Evolutionary conservation across 768 basidiomycete genomes (phyloP).

Genomic region (Serpula lacrymans): DNA sequence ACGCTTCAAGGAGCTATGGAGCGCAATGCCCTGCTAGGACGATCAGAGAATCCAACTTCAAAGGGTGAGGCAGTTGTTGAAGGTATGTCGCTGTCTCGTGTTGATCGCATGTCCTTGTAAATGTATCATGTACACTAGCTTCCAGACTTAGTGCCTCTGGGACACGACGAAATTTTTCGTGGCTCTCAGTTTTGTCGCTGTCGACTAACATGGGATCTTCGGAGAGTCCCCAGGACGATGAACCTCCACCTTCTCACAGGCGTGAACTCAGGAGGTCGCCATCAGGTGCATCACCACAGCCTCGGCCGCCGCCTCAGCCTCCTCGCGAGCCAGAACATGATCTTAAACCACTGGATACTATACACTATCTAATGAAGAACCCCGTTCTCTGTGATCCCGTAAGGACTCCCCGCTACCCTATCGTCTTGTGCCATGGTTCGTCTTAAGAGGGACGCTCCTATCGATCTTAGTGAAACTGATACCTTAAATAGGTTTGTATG

Average conservation of each 20-base stretch:
- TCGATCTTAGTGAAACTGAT: slow-evolving; percentile 1
- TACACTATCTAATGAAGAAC: slow-evolving; percentile 70
- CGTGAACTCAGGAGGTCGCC: not conserved
- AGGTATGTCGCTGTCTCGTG: too few species aligned
- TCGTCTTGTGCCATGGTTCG: slow-evolving; percentile 95
- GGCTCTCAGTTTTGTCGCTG: not conserved
- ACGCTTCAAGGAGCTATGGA: slow-evolving; percentile 4
- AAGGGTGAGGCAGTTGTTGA: too few species aligned
- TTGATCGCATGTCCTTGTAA: too few species aligned
- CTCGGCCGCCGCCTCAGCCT: not conserved
- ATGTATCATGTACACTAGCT: slow-evolving; percentile 2
- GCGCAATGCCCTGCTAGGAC: too few species aligned
- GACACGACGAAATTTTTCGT: not conserved
- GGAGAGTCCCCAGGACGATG: too few species aligned
- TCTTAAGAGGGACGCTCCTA: slow-evolving; percentile 8
- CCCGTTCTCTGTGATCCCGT: slow-evolving; percentile 78
- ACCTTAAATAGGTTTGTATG: slow-evolving; percentile 70
- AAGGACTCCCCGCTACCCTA: slow-evolving; percentile 79
- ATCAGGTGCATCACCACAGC: not conserved
- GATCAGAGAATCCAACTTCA: too few species aligned
- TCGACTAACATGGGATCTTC: too few species aligned
- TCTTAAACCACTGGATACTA: slow-evolving; percentile 37
- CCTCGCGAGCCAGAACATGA: slow-evolving; percentile 17
- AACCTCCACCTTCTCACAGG: too few species aligned
- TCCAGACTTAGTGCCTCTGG: not conserved